phyloP scores from a whole-genome alignment of 1,284 basidiomycete species.

The Ganoderma lingzhi region DNA sequence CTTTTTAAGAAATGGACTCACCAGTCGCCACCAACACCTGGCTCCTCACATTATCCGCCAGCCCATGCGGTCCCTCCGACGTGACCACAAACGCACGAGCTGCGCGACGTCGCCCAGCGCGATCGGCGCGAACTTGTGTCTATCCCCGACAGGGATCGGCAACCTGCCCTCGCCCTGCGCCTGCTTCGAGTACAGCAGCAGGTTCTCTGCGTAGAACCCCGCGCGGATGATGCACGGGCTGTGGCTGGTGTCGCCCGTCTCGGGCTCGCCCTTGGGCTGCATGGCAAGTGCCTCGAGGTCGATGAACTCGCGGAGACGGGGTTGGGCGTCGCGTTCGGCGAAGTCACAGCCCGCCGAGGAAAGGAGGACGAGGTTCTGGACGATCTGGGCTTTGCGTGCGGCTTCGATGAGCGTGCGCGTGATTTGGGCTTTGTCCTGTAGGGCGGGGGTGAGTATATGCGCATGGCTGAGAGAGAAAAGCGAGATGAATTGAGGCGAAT shows the following conservation, averaged over 20 bases:
- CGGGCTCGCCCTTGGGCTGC: slow-evolving; percentile 32
- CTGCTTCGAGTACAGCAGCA: slow-evolving; percentile 37
- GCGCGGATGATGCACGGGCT: slow-evolving; percentile 35
- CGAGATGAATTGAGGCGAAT: not conserved
- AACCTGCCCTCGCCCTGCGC: slow-evolving; percentile 34
- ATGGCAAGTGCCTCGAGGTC: slow-evolving; percentile 35
- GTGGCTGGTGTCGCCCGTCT: slow-evolving; percentile 30
- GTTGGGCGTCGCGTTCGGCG: slow-evolving; percentile 34
- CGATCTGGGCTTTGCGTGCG: slow-evolving; percentile 32
- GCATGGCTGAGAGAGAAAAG: not conserved
- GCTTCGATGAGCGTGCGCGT: slow-evolving; percentile 32
- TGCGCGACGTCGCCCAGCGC: slow-evolving; percentile 37
- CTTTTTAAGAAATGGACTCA: slow-evolving; percentile 10
- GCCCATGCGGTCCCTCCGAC: slow-evolving; percentile 33
- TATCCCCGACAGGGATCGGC: slow-evolving; percentile 31
- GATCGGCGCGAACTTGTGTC: slow-evolving; percentile 36
- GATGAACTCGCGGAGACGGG: slow-evolving; percentile 37
- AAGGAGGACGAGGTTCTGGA: slow-evolving; percentile 35
- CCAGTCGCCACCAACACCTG: slow-evolving; percentile 34
- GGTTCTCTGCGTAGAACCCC: slow-evolving; percentile 36
- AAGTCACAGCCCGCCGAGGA: slow-evolving; percentile 33
- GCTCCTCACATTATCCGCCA: slow-evolving; percentile 34
- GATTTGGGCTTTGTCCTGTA: slow-evolving; percentile 32
- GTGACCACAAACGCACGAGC: slow-evolving; percentile 33
- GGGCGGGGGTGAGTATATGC: not conserved